Base-by-base conservation (phyloP, 2,329 filamentous ascomycete genomes). In the Phialophora verrucosa region DNA sequence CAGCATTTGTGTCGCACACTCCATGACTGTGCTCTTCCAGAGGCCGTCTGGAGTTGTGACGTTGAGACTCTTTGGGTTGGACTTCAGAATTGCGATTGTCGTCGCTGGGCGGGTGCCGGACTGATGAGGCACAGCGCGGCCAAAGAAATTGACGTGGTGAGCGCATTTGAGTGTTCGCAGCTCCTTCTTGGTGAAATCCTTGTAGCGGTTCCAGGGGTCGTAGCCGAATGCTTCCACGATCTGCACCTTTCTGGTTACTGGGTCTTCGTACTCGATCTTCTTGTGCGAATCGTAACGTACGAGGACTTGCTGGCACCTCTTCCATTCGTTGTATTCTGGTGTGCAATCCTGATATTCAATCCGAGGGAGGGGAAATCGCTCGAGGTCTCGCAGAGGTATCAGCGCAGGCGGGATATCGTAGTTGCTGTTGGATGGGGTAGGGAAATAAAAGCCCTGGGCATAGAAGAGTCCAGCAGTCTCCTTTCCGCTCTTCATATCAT, bases 141-240 rank as follows among this genome's bases (percentile, higher is more conserved):
- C 63, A 44, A 68, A 62, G 49, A 62, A 68, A 58, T 63, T 66
- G 50, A 70, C 29, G 61, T 70, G 68, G 31, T 70, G 68, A 50
- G 49, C 27, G 23, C 49, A 25, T 27, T 25, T 29, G 49, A 25
- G 49, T 7, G 49, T 23, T 53, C 8, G 27, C 20, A 53, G 11
- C 14, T 25, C 49, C 49, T 29, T 6, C 2, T 53, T 53, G 23
- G 20, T 53, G 10, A 53, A 53, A 29, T 25, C 5, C 49, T 12
- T 25, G 49, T 44, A 44, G 38, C 38, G 17, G 38, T 44, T 44
- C 38, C 38, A 44, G 38, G 38, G 38, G n/a, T n/a, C 17, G 17
- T 17, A 44, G 17, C 38, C 38, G 7, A 44, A 44, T 44, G 17
- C 17, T 44, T n/a, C 1, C 38, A 20, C 38, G 4, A 6, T 3